phyloP scores from a whole-genome alignment of 257 asterid species.

The Linderniella brevidens region DNA sequence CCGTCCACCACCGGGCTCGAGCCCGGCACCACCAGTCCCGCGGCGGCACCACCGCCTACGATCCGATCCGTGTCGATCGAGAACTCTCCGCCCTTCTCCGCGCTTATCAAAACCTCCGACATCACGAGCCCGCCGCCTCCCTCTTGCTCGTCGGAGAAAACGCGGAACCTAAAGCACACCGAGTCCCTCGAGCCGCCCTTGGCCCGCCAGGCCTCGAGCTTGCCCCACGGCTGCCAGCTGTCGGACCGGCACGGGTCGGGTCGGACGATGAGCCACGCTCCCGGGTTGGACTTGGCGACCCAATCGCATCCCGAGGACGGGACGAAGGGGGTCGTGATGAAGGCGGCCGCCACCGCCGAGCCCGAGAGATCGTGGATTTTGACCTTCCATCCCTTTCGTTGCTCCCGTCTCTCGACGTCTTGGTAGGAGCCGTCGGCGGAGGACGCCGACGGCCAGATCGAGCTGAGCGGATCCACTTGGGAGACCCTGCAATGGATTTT shows the following conservation, averaged over 20 bases:
- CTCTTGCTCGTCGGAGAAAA: slow-evolving; percentile 49
- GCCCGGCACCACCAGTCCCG: slow-evolving; percentile 27
- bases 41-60: slow-evolving; percentile 20
- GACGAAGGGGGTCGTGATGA: slow-evolving; percentile 89
- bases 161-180: slow-evolving; percentile 73
- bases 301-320: slow-evolving; percentile 92
- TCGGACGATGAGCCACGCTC: slow-evolving; percentile 86
- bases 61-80: slow-evolving; percentile 58
- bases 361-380: slow-evolving; percentile 91
- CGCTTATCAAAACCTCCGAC: slow-evolving; percentile 49
- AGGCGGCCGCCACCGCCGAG: slow-evolving; percentile 91
- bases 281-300: slow-evolving; percentile 96
- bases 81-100: slow-evolving; percentile 90
- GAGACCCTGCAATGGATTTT: too few species aligned
- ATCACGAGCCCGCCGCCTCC: slow-evolving; percentile 61
- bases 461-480: slow-evolving; percentile 45
- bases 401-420: slow-evolving; percentile 57
- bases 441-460: slow-evolving; percentile 40
- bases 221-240: slow-evolving; percentile 99
- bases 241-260: slow-evolving; percentile 64
- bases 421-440: slow-evolving; percentile 39
- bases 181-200: slow-evolving; percentile 58
- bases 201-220: slow-evolving; percentile 94
- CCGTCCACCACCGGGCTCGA: slow-evolving; percentile 72
- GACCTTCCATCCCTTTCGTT: slow-evolving; percentile 89